These are phyloP conservation scores for Magnaporthales sp. DNA, from an alignment of 2,329 filamentous ascomycete species.

Conservation along the genomic window DNA sequence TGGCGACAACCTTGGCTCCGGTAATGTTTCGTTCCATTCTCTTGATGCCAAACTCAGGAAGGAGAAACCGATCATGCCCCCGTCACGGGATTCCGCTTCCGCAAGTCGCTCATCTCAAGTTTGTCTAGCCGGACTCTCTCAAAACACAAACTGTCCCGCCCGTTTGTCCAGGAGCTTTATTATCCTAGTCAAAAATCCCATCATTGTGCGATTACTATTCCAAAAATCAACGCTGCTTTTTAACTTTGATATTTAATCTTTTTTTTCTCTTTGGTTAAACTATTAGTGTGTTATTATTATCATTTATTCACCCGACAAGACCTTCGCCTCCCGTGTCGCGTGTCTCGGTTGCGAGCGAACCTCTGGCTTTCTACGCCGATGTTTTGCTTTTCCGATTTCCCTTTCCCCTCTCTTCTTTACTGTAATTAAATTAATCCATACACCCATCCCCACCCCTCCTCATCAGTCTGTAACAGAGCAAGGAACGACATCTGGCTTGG, in stretches of 20 bases:
- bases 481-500: background rate
- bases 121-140: background rate
- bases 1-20: background rate
- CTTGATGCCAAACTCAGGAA: background rate
- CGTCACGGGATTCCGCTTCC: background rate
- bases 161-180: background rate
- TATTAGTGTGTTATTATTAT: background rate
- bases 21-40: background rate
- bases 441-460: background rate
- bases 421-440: too few relatives aligned
- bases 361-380: background rate
- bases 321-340: background rate
- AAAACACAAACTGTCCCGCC: background rate
- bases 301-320: background rate
- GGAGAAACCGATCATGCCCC: background rate
- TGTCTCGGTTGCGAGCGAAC: background rate
- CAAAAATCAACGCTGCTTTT: background rate
- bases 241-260: background rate
- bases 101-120: background rate
- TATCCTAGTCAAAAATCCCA: background rate
- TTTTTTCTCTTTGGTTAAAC: background rate
- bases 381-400: background rate
- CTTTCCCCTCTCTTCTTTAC: background rate
- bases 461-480: too few relatives aligned
- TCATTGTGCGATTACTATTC: too few relatives aligned